Percentiles rank a stretch among this genome's conserved stretches.
phyloP scores from a whole-genome alignment of 441 rosid genomes.

The Erodium texanum region DNA sequence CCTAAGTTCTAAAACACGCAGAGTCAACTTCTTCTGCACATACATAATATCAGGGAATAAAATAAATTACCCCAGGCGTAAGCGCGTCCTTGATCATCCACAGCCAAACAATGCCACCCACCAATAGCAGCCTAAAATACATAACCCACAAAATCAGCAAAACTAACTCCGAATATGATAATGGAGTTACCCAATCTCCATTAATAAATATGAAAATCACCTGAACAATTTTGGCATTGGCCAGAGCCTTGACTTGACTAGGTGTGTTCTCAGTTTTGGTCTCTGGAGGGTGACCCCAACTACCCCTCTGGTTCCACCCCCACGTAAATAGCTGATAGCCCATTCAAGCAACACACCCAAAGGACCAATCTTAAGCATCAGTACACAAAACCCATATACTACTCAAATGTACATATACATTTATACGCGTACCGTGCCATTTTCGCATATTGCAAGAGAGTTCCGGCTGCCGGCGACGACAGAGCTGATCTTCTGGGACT shows the following conservation, averaged over 20 bases:
- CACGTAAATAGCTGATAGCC: conserved; percentile 79
- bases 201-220: conserved; percentile 25
- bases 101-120: conserved; percentile 99
- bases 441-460: conserved; percentile 94
- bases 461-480: conserved; percentile 93
- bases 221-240: conserved; percentile 72
- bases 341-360: conserved; percentile 6
- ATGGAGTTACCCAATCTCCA: too few relatives aligned
- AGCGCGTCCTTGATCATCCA: conserved; percentile 92
- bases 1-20: not conserved
- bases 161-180: not conserved
- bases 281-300: conserved; percentile 88
- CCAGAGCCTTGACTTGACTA: conserved; percentile 76
- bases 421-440: conserved; percentile 56
- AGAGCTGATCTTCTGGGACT: conserved; percentile 56
- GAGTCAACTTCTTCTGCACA: not conserved
- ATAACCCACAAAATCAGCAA: not conserved
- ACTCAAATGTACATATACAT: not conserved
- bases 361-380: not conserved
- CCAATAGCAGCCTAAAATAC: conserved; percentile 83
- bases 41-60: not conserved
- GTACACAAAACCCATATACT: not conserved
- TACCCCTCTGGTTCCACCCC: conserved; percentile 99
- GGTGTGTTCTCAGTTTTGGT: conserved; percentile 83
- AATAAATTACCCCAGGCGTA: conserved; percentile 82